Conservation (phyloP, 1,284 basidiomycete species). For the Stygiomarasmius scandens region DNA sequence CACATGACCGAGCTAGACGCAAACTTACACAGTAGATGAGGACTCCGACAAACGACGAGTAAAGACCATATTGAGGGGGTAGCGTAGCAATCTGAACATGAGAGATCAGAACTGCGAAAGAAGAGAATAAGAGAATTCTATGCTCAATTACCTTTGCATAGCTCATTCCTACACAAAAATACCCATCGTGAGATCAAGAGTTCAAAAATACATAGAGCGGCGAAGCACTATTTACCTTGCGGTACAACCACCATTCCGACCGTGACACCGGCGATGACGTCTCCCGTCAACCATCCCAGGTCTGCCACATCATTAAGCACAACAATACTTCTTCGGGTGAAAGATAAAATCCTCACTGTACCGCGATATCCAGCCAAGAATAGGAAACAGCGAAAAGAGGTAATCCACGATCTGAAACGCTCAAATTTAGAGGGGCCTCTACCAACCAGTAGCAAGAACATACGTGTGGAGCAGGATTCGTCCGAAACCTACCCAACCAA, state of each 20-base stretch:
- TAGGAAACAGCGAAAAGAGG: slow-evolving; percentile 76
- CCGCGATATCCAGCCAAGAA: slow-evolving; percentile 79
- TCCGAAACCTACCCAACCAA: slow-evolving; percentile 47
- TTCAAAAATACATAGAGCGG: neutral
- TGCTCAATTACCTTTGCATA: slow-evolving; percentile 61
- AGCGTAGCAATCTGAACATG: slow-evolving; percentile 78
- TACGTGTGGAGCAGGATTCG: slow-evolving; percentile 53
- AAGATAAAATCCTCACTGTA: slow-evolving; percentile 63
- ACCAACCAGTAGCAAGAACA: slow-evolving; percentile 21
- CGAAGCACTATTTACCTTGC: slow-evolving; percentile 44
- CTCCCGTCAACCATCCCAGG: slow-evolving; percentile 74
- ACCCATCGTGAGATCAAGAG: neutral
- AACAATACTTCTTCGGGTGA: slow-evolving; percentile 3
- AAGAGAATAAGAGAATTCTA: neutral
- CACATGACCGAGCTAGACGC: slow-evolving; percentile 11
- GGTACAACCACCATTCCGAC: slow-evolving; percentile 92
- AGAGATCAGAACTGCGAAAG: neutral
- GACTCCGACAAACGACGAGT: slow-evolving; percentile 93
- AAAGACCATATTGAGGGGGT: slow-evolving; percentile 87
- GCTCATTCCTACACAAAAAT: slow-evolving; percentile 55
- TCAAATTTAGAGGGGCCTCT: slow-evolving; percentile 5
- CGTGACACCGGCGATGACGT: slow-evolving; percentile 87
- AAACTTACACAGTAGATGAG: slow-evolving; percentile 74
- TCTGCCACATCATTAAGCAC: slow-evolving; percentile 42
- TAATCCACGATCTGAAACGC: slow-evolving; percentile 58